phyloP scores from a whole-genome alignment of 208 protist species.

The Lotmaria passim region DNA sequence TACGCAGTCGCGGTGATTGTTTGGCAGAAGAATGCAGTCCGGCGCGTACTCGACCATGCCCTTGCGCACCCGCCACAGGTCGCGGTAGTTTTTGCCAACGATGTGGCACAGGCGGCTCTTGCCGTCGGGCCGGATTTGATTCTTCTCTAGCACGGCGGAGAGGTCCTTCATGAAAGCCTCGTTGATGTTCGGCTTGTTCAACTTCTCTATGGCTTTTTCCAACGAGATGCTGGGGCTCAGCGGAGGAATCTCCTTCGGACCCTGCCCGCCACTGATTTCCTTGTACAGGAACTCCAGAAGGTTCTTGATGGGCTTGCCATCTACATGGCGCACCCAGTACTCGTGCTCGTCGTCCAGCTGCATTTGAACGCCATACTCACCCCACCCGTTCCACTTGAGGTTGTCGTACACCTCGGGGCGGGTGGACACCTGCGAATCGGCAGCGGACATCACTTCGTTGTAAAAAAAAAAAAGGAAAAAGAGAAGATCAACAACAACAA shows the following conservation, averaged over 20 bases:
- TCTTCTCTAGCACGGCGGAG: slow-evolving; percentile 40
- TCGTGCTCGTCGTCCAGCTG: slow-evolving; percentile 64
- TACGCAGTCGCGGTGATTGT: slow-evolving; percentile 87
- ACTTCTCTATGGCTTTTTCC: slow-evolving; percentile 71
- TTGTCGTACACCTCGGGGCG: slow-evolving; percentile 67
- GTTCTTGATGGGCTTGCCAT: slow-evolving; percentile 81
- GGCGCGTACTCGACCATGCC: slow-evolving; percentile 90
- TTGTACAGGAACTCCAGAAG: slow-evolving; percentile 83
- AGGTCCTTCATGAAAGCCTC: slow-evolving; percentile 82
- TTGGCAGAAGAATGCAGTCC: slow-evolving; percentile 91
- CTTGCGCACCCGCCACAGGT: slow-evolving; percentile 90
- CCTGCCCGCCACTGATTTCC: slow-evolving; percentile 62
- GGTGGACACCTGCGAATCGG: slow-evolving; percentile 17
- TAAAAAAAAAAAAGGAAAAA: slow-evolving; percentile 18
- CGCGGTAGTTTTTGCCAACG: slow-evolving; percentile 93
- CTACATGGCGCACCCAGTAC: slow-evolving; percentile 67
- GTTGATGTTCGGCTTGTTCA: slow-evolving; percentile 74
- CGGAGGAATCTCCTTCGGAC: slow-evolving; percentile 46
- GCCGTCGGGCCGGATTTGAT: slow-evolving; percentile 77
- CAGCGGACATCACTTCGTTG: slow-evolving; percentile 18
- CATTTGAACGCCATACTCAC: slow-evolving; percentile 59
- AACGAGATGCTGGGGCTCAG: slow-evolving; percentile 73
- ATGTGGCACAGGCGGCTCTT: slow-evolving; percentile 86
- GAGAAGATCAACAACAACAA: not conserved
- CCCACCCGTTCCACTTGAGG: slow-evolving; percentile 95